Evolutionary conservation across 371 early-diverging fungal genomes (phyloP).

Genomic region (Amoeboaphelidium occidentale): DNA sequence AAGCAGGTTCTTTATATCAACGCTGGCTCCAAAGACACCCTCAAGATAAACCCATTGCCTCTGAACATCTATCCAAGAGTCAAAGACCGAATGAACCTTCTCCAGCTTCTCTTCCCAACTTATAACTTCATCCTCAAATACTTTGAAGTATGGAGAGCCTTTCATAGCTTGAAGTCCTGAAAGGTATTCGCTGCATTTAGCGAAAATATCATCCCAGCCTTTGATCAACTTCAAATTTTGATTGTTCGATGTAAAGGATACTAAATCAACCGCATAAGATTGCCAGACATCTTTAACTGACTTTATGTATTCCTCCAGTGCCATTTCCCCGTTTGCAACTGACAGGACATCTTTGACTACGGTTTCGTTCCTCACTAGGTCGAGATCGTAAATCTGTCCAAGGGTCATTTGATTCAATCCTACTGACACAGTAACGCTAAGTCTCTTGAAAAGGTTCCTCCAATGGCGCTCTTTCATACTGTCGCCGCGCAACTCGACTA

Average conservation of each 20-base stretch:
- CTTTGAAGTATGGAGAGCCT: constrained; percentile 85
- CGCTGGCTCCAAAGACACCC: constrained; percentile 85
- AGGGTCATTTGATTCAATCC: constrained; percentile 62
- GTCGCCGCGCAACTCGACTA: constrained; percentile 81
- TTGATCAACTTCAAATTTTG: constrained; percentile 60
- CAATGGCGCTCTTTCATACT: constrained; percentile 93
- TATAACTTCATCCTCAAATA: constrained; percentile 86
- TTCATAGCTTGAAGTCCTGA: constrained; percentile 89
- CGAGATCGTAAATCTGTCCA: constrained; percentile 83
- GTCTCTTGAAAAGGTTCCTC: constrained; percentile 63
- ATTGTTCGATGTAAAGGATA: constrained; percentile 7
- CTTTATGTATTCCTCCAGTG: constrained; percentile 86
- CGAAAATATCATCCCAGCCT: constrained; percentile 93
- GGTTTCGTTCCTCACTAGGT: constrained; percentile 60
- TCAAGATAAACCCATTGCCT: constrained; percentile 97
- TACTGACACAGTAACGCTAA: constrained; percentile 41
- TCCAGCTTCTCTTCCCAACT: constrained; percentile 91
- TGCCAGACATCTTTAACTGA: constrained; percentile 82
- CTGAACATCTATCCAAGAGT: constrained; percentile 97
- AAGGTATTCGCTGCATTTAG: constrained; percentile 81
- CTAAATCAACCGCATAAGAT: constrained; percentile 66
- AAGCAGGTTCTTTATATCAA: constrained; percentile 83
- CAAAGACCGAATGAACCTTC: constrained; percentile 78
- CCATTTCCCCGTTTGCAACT: constrained; percentile 96
- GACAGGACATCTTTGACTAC: constrained; percentile 58